Percentiles rank a stretch among this genome's conserved stretches.
These are phyloP conservation scores for Pulveroboletus sp. DNA, from an alignment of 768 basidiomycete genomes.

Conservation along the genomic window DNA sequence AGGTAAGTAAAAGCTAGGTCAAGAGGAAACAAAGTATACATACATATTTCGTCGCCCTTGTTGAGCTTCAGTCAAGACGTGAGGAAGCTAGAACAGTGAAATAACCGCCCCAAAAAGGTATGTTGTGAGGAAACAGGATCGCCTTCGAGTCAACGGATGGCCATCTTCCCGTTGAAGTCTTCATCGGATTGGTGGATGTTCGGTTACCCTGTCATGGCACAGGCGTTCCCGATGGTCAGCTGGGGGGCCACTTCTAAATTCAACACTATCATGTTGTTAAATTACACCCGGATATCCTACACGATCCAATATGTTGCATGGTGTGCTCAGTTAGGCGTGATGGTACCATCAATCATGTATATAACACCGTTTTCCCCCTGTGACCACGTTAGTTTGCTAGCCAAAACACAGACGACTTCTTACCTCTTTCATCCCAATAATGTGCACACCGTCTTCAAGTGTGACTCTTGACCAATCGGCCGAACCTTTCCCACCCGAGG, in stretches of 20 bases:
- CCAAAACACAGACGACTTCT: conserved; percentile 1
- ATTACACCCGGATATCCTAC: background rate
- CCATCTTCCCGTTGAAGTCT: too few relatives aligned
- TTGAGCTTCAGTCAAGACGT: too few relatives aligned
- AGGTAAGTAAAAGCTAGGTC: too few relatives aligned
- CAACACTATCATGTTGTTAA: background rate
- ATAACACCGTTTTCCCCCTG: conserved; percentile 43
- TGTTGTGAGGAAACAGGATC: too few relatives aligned
- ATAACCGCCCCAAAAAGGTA: too few relatives aligned
- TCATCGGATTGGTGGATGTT: background rate
- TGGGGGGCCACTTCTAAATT: background rate
- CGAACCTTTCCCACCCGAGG: conserved; percentile 28
- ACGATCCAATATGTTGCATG: background rate
- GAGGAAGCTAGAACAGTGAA: too few relatives aligned
- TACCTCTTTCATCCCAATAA: conserved; percentile 62
- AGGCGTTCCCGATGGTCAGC: background rate
- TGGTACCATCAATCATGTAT: conserved; percentile 40
- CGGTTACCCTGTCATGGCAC: background rate
- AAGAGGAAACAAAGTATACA: too few relatives aligned
- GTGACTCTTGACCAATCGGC: conserved; percentile 57
- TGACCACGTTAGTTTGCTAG: background rate
- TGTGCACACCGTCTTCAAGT: conserved; percentile 51
- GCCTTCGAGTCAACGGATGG: too few relatives aligned
- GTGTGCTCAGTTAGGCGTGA: conserved; percentile 19
- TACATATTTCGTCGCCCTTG: too few relatives aligned